phyloP scores from a whole-genome alignment of 371 early-diverging fungal species.

The Apophysomyces variabilis region DNA sequence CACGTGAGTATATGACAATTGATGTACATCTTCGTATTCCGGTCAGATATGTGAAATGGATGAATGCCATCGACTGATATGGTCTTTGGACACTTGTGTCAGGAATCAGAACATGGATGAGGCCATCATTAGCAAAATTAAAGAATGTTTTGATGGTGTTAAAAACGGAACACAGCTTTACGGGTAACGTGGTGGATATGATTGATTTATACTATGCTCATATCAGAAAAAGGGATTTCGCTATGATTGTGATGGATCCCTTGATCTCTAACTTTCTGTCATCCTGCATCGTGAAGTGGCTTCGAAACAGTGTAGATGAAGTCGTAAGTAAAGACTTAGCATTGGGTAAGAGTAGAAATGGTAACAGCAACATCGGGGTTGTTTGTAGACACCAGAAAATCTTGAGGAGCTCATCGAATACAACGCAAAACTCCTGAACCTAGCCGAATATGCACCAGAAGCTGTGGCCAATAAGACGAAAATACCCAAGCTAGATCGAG shows the following conservation, averaged over 20 bases:
- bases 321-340: constrained; percentile 6
- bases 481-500: constrained; percentile 48
- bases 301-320: constrained; percentile 41
- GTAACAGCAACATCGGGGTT: too few relatives aligned
- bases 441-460: constrained; percentile 57
- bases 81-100: constrained; percentile 73
- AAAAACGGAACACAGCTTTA: constrained; percentile 59
- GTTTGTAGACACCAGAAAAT: constrained; percentile 23
- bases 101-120: constrained; percentile 70
- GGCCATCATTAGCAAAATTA: constrained; percentile 63
- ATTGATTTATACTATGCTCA: neutral
- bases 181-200: constrained; percentile 46
- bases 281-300: constrained; percentile 39
- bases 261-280: constrained; percentile 60
- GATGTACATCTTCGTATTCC: neutral
- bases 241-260: constrained; percentile 67
- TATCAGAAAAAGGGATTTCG: constrained; percentile 53
- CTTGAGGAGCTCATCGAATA: constrained; percentile 48
- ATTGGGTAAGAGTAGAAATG: too few relatives aligned
- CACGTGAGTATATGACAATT: neutral
- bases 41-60: constrained; percentile 53
- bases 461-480: constrained; percentile 30
- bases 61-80: constrained; percentile 64
- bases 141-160: constrained; percentile 68
- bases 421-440: constrained; percentile 59